Evolutionary conservation across 306 rosid genomes (phyloP).

Genomic region (Trichosanthes truncata): DNA sequence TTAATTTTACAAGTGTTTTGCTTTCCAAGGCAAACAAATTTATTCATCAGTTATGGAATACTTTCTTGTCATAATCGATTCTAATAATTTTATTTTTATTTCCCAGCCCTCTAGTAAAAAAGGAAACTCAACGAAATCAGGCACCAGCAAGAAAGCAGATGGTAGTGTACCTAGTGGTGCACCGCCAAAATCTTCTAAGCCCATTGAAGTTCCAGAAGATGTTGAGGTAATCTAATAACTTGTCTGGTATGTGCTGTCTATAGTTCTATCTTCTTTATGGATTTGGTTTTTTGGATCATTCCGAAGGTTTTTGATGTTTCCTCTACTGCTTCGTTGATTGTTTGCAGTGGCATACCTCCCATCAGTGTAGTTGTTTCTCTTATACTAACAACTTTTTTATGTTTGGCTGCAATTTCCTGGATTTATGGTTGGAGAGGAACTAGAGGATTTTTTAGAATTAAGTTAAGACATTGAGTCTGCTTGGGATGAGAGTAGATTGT

Average conservation of each 20-base stretch:
- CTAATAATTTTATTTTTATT: constrained; percentile 15
- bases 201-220: constrained; percentile 68
- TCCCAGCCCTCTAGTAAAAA: constrained; percentile 60
- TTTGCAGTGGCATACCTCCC: background rate
- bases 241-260: background rate
- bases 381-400: background rate
- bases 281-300: background rate
- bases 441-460: background rate
- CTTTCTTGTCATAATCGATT: constrained; percentile 4
- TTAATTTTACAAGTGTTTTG: constrained; percentile 9
- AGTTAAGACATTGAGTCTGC: background rate
- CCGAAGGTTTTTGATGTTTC: background rate
- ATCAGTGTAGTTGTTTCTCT: background rate
- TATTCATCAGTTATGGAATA: background rate
- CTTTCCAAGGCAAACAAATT: background rate
- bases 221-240: constrained; percentile 58
- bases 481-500: background rate
- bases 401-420: background rate
- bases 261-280: background rate
- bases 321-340: background rate
- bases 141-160: constrained; percentile 60
- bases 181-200: constrained; percentile 45
- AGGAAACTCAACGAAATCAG: constrained; percentile 47
- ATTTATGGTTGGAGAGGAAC: background rate
- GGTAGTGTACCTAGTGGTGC: constrained; percentile 35